These are phyloP conservation scores for Dendrostoma leiphaemia DNA, from an alignment of 2,329 filamentous ascomycete species.

Conservation along the genomic window DNA sequence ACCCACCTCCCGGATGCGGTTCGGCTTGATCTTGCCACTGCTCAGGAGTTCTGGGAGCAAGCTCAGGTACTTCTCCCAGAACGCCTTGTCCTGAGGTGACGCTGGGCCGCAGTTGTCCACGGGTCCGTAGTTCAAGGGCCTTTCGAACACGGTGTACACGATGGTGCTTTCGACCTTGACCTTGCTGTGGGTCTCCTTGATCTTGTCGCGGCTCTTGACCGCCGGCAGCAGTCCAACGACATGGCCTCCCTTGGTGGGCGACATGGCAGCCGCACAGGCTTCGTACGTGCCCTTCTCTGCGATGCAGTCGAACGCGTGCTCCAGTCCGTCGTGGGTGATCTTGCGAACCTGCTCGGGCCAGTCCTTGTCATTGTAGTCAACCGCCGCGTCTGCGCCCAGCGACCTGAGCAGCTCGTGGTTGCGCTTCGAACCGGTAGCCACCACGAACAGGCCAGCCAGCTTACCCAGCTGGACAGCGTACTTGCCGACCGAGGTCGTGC, in stretches of 20 bases:
- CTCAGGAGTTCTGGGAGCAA: conserved; percentile 26
- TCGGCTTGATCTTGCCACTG: conserved; percentile 30
- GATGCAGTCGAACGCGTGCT: conserved; percentile 30
- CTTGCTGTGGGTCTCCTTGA: conserved; percentile 23
- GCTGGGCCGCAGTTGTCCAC: conserved; percentile 28
- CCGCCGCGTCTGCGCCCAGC: conserved; percentile 18
- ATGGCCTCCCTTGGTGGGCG: conserved; percentile 28
- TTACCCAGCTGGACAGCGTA: conserved; percentile 19
- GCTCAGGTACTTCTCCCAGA: conserved; percentile 32
- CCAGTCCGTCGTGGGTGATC: conserved; percentile 56
- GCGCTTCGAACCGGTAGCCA: conserved; percentile 18
- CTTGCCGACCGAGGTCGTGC: conserved; percentile 16
- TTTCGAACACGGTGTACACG: conserved; percentile 30
- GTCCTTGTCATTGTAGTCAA: conserved; percentile 23
- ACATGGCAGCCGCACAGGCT: conserved; percentile 25
- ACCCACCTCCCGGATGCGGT: conserved; percentile 26
- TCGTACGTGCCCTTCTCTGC: conserved; percentile 25
- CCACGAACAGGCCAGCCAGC: conserved; percentile 18
- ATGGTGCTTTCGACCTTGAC: conserved; percentile 31
- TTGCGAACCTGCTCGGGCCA: conserved; percentile 54
- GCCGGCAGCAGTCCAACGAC: conserved; percentile 9
- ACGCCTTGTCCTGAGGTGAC: conserved; percentile 28
- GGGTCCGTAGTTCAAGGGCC: conserved; percentile 21
- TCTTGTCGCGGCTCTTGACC: conserved; percentile 18
- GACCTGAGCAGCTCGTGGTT: conserved; percentile 17